Evolutionary conservation across 495 filamentous ascomycete genomes (phyloP), one percentile per base, ranked within the genome.

Genomic region (Penicillium chermesinum): DNA sequence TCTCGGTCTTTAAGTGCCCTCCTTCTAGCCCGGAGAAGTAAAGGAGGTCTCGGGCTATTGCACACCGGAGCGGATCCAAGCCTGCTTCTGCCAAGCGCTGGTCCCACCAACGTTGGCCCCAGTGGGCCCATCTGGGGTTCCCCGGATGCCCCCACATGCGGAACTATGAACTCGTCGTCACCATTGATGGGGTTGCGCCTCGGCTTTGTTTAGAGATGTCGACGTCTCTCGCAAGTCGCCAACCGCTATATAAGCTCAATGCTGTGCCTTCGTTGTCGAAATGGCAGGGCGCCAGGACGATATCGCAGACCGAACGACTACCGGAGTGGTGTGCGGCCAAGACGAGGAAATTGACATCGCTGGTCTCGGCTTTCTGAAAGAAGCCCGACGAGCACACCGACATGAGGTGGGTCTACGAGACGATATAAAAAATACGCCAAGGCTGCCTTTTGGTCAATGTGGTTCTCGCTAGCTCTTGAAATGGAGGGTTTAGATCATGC

Each of bases 401-500:
- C 44, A 46, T 13, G 33, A 15, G 0, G 25, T 46, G 44, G 38
- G 19, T 7, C 34, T 46, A 7, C 20, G 33, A 15, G 33, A 46
- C 19, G 44, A 19, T 38, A 37, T 46, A 9, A 15, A 4, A 21
- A 37, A 4, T 50, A 50, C 45, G 66, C 70, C 16, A 70, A 73
- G 30, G 71, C 71, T 10, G 57, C 69, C 17, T 63, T 45, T 6
- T 74, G 67, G 67, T 65, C 59, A 7, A 41, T 71, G 20, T 43
- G 67, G 10, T 42, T 72, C 25, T 70, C 66, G 2, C 57, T 63
- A 4, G 55, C 57, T 12, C 55, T 74, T 19, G 57, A 65, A 38
- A 74, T 74, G 70, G 67, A 72, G 46, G 70, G 70, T 13, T 73
- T 65, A 52, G 67, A 72, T 46, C 46, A 63, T 14, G 51, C 52